A percentile compares a stretch with the other conserved stretches of the same genome.
Conservation (phyloP, 345 rosid genomes). For the Euphorbia tirucalli region DNA sequence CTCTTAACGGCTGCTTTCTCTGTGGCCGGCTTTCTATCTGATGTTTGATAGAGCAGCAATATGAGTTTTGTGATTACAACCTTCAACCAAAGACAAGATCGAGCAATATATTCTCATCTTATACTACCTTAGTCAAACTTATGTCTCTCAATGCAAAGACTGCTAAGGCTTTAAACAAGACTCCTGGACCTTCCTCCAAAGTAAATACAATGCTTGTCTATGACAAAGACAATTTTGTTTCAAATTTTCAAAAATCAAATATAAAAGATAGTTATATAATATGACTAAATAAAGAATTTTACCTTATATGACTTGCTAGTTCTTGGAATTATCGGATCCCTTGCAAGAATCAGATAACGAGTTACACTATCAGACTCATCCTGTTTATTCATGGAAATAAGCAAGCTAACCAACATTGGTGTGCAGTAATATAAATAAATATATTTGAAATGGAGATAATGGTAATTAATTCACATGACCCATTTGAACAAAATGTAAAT, state of each 20-base stretch:
- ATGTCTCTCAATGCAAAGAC: conserved; percentile 86
- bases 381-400: conserved; percentile 32
- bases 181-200: conserved; percentile 88
- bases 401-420: background rate
- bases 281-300: conserved; percentile 5
- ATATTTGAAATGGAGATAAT: background rate
- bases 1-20: conserved; percentile 61
- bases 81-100: background rate
- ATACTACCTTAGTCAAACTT: conserved; percentile 65
- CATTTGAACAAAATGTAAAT: background rate
- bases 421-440: background rate
- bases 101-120: background rate
- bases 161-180: conserved; percentile 82
- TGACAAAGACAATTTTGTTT: background rate
- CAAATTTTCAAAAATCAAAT: background rate
- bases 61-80: background rate
- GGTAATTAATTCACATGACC: background rate
- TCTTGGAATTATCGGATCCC: conserved; percentile 84
- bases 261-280: background rate
- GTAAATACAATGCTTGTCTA: conserved; percentile 93
- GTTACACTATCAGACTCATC: conserved; percentile 73
- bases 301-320: conserved; percentile 71
- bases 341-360: conserved; percentile 80
- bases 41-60: conserved; percentile 12
- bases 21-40: conserved; percentile 96